Evolutionary conservation across 441 rosid species (phyloP), one percentile per base, ranked within the genome.

Genomic region (Flueggea neowawraea): DNA sequence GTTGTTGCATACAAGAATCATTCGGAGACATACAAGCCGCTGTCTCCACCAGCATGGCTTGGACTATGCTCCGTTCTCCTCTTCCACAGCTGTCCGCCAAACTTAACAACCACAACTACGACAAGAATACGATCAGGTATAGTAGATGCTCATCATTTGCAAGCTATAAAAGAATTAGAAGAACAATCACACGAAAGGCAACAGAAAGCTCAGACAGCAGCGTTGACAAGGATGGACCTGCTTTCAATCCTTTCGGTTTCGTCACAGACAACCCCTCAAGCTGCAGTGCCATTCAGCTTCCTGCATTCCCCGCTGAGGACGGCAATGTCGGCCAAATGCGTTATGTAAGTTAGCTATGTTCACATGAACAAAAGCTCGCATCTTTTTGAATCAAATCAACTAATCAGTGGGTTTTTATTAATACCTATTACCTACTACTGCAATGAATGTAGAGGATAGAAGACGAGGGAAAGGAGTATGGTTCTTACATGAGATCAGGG

Each of bases 281-380:
- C 78, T 84, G 89, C 33, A 71, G 79, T 58, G 93, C 98, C 68
- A 89, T 94, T 68, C 98, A 89, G 86, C 83, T 90, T 15, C 97
- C 95, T 7, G 88, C 80, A 45, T 58, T 69, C 62, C 97, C 96
- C 16, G 97, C 97, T 0, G 91, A 94, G 72, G 97, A 87, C 31
- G 98, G 96, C 14, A 90, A 92, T 73, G 98, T 92, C 64, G 94
- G 98, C 54, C 98, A 92, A 66, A 94, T 94, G 90, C 91, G 90
- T 48, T 79, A 84, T 62, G 98, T 90, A 31, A 73, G 88, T 61
- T 36, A 12, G 6, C 51, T 5, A 11, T 16, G 16, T 43, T 11
- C 6, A 12, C 4, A 9, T 41, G 6, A 13, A 17, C 4, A 36
- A 12, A 32, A 22, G 13, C 14, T 22, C 32, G n/a, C 45, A 6